Evolutionary conservation across 192 early-diverging fungal genomes (phyloP).

Genomic region (Coemansia sp.): DNA sequence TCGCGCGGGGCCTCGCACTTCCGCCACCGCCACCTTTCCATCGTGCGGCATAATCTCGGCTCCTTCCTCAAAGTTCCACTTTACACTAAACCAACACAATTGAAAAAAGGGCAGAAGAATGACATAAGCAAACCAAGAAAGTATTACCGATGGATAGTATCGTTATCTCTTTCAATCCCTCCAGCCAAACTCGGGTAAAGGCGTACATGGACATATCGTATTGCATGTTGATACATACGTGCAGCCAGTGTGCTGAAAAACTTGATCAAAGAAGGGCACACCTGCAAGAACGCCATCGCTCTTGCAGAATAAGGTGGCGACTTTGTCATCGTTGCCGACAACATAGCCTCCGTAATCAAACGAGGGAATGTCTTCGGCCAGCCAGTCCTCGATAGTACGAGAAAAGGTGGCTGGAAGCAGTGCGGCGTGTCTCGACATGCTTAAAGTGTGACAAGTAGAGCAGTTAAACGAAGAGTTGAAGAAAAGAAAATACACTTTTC

Average conservation of each 20-base stretch:
- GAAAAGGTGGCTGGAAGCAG: conserved; percentile 79
- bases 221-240: conserved; percentile 55
- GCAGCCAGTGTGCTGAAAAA: conserved; percentile 90
- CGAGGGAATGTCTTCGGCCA: conserved; percentile 94
- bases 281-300: conserved; percentile 88
- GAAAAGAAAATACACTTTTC: neutral
- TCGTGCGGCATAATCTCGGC: conserved; percentile 72
- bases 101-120: neutral
- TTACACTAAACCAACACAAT: conserved; percentile 58
- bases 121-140: neutral
- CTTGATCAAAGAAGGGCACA: conserved; percentile 93
- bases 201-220: neutral
- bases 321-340: conserved; percentile 83
- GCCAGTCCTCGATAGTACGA: conserved; percentile 75
- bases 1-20: conserved; percentile 81
- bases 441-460: neutral
- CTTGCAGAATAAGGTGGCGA: conserved; percentile 87
- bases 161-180: neutral
- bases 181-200: neutral
- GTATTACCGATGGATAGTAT: neutral
- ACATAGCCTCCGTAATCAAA: conserved; percentile 99
- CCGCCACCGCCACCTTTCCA: conserved; percentile 63
- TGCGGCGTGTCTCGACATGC: conserved; percentile 59
- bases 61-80: conserved; percentile 85
- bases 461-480: neutral